phyloP scores from a whole-genome alignment of 257 asterid species.

The Solanum gracilifrons region DNA sequence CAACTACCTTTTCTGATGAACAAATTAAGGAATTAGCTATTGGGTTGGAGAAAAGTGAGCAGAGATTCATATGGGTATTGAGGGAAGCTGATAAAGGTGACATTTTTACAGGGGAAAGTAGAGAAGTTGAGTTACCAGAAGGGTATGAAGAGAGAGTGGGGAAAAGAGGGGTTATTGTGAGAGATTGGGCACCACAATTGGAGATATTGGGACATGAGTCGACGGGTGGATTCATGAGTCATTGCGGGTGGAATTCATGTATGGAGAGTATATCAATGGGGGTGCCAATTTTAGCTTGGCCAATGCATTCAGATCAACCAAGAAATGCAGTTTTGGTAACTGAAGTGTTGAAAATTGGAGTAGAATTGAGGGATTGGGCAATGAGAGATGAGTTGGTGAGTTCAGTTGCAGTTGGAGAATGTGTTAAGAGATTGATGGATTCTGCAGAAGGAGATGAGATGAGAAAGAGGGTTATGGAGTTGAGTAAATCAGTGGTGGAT shows the following conservation, averaged over 20 bases:
- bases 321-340: conserved; percentile 23
- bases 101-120: conserved; percentile 18
- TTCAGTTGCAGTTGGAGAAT: not conserved
- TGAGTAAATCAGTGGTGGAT: conserved; percentile 21
- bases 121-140: conserved; percentile 12
- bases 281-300: conserved; percentile 42
- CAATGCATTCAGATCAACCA: conserved; percentile 50
- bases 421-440: conserved; percentile 31
- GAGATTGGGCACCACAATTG: conserved; percentile 43
- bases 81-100: conserved; percentile 37
- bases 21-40: conserved; percentile 25
- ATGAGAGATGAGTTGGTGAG: not conserved
- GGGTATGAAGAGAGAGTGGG: conserved; percentile 15
- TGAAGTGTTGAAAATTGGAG: conserved; percentile 11
- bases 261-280: conserved; percentile 35
- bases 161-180: conserved; percentile 14
- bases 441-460: conserved; percentile 34
- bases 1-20: conserved; percentile 15
- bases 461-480: conserved; percentile 25
- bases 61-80: conserved; percentile 35
- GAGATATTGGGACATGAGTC: conserved; percentile 22
- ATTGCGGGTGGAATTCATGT: conserved; percentile 43
- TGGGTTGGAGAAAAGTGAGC: conserved; percentile 28
- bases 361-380: conserved; percentile 19
- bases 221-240: conserved; percentile 33